Percentiles rank a stretch among this genome's conserved stretches.
Evolutionary conservation across 345 rosid genomes (phyloP).

Genomic region (Microcos paniculata): DNA sequence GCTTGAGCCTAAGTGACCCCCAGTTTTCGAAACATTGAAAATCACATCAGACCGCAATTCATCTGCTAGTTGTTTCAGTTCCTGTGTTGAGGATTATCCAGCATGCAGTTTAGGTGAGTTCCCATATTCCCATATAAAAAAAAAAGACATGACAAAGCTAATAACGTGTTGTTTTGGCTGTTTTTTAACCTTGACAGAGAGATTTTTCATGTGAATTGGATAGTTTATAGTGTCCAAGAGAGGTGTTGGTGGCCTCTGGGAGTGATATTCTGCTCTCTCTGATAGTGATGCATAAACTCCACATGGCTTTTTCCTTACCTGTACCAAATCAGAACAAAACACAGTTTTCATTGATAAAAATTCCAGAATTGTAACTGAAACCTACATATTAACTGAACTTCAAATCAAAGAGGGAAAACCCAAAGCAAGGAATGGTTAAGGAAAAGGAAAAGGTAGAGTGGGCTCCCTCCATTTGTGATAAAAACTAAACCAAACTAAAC

Average conservation of each 20-base stretch:
- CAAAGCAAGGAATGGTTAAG: not conserved
- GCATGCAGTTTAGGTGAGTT: not conserved
- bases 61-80: conserved; percentile 80
- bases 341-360: conserved; percentile 20
- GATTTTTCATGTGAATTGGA: conserved; percentile 96
- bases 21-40: conserved; percentile 87
- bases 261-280: conserved; percentile 65
- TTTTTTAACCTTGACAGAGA: conserved; percentile 61
- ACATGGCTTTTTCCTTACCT: conserved; percentile 50
- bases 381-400: not conserved
- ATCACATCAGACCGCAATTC: conserved; percentile 92
- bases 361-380: not conserved
- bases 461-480: not conserved
- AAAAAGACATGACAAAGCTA: not conserved
- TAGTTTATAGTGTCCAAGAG: conserved; percentile 88
- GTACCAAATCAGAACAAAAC: conserved; percentile 33
- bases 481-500: conserved; percentile 2
- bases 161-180: too few relatives aligned
- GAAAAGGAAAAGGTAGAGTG: not conserved
- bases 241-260: conserved; percentile 86
- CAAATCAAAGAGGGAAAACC: conserved; percentile 3
- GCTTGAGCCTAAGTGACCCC: conserved; percentile 95
- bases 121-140: not conserved
- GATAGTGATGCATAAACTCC: conserved; percentile 73
- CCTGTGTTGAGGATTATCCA: conserved; percentile 36